Base-by-base conservation (phyloP, 768 basidiomycete genomes). In the Russula earlei region DNA sequence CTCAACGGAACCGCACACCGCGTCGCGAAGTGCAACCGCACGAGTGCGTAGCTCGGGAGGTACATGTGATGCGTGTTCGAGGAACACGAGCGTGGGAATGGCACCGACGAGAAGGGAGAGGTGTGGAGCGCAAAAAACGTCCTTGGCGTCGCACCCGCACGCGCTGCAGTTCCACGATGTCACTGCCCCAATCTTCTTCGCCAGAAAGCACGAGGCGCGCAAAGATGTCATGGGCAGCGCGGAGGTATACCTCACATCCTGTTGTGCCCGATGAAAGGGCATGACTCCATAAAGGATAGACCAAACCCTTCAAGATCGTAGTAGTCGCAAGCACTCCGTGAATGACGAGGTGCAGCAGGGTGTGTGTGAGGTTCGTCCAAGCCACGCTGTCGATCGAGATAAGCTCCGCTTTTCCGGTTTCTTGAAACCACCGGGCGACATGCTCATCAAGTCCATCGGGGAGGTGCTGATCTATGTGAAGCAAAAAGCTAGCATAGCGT, bases 251-350 rank as follows among this genome's bases (percentile, higher is more conserved):
- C 42, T 76, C 70, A 52, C 77, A 73, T 37, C 72, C 70, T 22
- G 63, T 64, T 0, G 67, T 62, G 1, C 69, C 63, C 41, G 72
- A 65, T 10, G 69, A 68, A 12, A 81, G 78, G n/a, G 74, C 78
- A 20, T 77, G 70, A 48, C 75, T 72, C 89, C 88, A 92, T 5
- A 82, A 80, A 19, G 85, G 87, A 66, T 87, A 90, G n/a, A 89
- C 77, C 17, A 92, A 67, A 14, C 87, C 87, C 52, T 76, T 72
- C 37, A 92, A 69, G 43, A 91, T 75, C 0, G 86, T 88, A 1
- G 86, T 86, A 7, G 83, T 81, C 54, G 78, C 78, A 37, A 91
- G 70, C 4, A 85, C 83, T 19, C 84, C 85, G 52, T 80, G 78
- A 19, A 83, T 77, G 25, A 77, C 76, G 24, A 90, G 72, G 63